Evolutionary conservation across 371 early-diverging fungal genomes (phyloP), one percentile per base, ranked within the genome.

Genomic region (Syncephalis plumigaleata): DNA sequence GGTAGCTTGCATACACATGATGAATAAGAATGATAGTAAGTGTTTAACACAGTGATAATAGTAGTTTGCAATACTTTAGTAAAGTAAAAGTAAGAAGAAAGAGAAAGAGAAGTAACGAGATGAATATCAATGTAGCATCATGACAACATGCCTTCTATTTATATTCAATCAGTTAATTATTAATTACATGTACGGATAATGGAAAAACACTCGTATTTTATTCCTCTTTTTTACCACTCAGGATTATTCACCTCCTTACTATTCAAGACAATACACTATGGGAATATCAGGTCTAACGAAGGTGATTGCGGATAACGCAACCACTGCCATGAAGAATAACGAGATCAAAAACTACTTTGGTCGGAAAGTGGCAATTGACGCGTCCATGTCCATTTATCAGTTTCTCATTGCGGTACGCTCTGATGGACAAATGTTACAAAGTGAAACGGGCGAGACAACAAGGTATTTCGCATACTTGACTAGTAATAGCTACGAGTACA

Each of bases 361-460:
- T 0, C 84, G 96, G 50, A 98, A 91, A 60, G 84, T 99, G 8
- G 99, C 98, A 20, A 91, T 97, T 51, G 99, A 99, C 63, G 98
- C 94, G 9, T 93, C 91, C 42, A 97, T 93, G 87, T 83, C 82
- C 49, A 84, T 99, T 43, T 99, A 99, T 64, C 99, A 99, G 74
- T 98, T 98, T 67, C 80, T 99, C 65, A 89, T 99, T 53, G 99
- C 99, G 4, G 97, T 99, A 26, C 72, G 99, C 42, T 67, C 72
- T 24, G 96, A 96, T 51, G 99, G 98, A 2, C 75, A 81, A 57
- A 70, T 83, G 47, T 72, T 99, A 37, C 83, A 81, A 16, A 88
- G 87, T 48, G 84, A 77, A 52, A 71, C 70, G 9, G 99, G 98
- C 36, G 85, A 90, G 52, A 91, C 94, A 0, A 99, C 99, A 15